Evolutionary conservation across 352 stramenopile species (phyloP), one percentile per base, ranked within the genome.

Genomic region (Aphanomyces euteiches): DNA sequence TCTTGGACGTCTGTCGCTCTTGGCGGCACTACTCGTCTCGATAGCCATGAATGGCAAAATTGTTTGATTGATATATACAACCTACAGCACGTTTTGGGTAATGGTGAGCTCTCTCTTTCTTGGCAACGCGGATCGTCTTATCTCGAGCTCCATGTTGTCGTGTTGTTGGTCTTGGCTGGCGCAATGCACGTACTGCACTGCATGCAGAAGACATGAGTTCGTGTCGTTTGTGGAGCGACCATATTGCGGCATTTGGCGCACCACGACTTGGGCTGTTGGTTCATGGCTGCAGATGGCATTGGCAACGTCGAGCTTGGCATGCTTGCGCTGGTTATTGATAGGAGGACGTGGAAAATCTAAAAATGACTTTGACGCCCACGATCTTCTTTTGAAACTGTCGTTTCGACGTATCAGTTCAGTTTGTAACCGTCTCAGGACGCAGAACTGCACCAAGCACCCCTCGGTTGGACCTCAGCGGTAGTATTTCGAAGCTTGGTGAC

Each of bases 201-300:
- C 54, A 40, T 61, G 54, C 54, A 61, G 54, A 61, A 37, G 19
- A 61, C 54, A 37, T 61, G 54, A 7, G 21, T 61, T 5, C 54
- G 54, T 28, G 54, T 43, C 54, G 19, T 61, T 17, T 61, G 54
- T 39, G 39, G 54, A 12, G 34, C 28, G 17, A 61, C 54, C 19
- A 61, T 61, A 37, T 37, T 61, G 54, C 54, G 54, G 54, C 54
- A 61, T 5, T 37, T 37, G 19, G 34, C 54, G 36, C 54, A 61
- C 54, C 54, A 61, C n/a, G 54, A 61, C 54, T 61, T 61, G 28
- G 28, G 28, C 28, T 50, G 43, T 50, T 50, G 43, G 28, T 28
- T 50, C 43, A 50, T 50, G 43, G 2, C 10, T n/a, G 17, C 43
- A 2, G 10, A n/a, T n/a, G 17, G 10, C 43, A n/a, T 50, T 12